Base-by-base conservation (phyloP, 148 eudicot species). In the Arbutus unedo region DNA sequence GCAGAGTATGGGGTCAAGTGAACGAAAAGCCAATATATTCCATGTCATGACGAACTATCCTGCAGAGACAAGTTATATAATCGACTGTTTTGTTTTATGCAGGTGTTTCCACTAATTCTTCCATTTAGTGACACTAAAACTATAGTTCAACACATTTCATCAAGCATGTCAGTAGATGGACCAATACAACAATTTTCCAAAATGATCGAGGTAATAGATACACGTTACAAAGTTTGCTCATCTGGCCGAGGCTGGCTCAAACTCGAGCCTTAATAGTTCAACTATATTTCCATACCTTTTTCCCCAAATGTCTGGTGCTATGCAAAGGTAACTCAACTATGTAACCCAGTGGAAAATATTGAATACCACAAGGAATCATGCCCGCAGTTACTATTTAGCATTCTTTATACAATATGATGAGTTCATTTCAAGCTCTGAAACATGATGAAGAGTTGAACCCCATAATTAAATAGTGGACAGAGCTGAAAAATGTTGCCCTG, bases 401-500 rank as follows among this genome's bases (percentile, higher is more conserved):
- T 23, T 48, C 23, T 48, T 67, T n/a, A 68, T 14, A 41, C 48
- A 64, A 11, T 3, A 48, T 14, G 13, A n/a, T n/a, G 2, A 31
- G 7, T 25, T 43, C 60, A 48, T 13, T 48, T 48, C 23, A 67
- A 31, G 31, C 45, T 21, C 78, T 76, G 19, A 51, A 51, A 50
- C 54, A 80, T 41, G 66, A 64, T 5, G 8, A 59, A 48, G 75
- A 74, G 6, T 55, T 3, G 3, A n/a, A 44, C 53, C 76, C 10
- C n/a, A 43, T 10, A 21, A 79, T 10, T 23, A 64, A 47, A 8
- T 47, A 13, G 19, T 23, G 59, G 15, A 3, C 48, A 10, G 10
- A 9, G 84, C 62, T 19, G 48, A 49, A 75, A 82, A 76, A 59
- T n/a, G 14, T 6, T 48, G 51, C 47, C 72, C 82, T 0, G 64